A percentile compares a stretch with the other conserved stretches of the same genome.
phyloP scores from a whole-genome alignment of 805 yeast genomes.

The Candida awuae region DNA sequence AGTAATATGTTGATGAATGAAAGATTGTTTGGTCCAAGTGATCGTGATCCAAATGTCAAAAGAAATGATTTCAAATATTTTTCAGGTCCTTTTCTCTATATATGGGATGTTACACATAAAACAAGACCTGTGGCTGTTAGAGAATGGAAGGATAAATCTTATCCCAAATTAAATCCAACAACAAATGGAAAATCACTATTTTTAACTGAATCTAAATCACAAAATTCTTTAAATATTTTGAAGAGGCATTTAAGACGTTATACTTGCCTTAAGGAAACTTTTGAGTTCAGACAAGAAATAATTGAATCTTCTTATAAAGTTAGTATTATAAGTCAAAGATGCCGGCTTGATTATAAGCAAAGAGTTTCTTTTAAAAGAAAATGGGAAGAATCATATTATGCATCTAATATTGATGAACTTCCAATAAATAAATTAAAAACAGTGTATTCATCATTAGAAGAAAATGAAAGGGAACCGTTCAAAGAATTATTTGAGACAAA shows the following conservation, averaged over 20 bases:
- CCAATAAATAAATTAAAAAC: conserved; percentile 6
- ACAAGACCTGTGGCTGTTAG: conserved; percentile 74
- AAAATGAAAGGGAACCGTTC: conserved; percentile 3
- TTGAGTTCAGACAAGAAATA: conserved; percentile 25
- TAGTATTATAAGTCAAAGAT: neutral
- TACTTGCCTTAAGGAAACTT: conserved; percentile 26
- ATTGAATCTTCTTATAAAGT: conserved; percentile 21
- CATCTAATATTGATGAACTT: conserved; percentile 7
- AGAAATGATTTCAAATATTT: conserved; percentile 82
- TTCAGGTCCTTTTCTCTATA: conserved; percentile 62
- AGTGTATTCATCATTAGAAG: conserved; percentile 1
- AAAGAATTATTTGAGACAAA: neutral
- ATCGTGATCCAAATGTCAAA: conserved; percentile 77
- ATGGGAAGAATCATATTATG: conserved; percentile 18
- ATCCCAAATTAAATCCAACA: conserved; percentile 54
- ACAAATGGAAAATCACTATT: conserved; percentile 79
- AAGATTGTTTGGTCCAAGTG: conserved; percentile 76
- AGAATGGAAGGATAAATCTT: conserved; percentile 58
- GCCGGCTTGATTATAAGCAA: conserved; percentile 14
- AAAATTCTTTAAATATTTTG: conserved; percentile 8
- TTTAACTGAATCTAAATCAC: conserved; percentile 43
- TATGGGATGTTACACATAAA: conserved; percentile 71
- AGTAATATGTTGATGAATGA: conserved; percentile 73
- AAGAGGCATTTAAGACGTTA: conserved; percentile 27
- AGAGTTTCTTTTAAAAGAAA: conserved; percentile 17